Evolutionary conservation across 805 yeast genomes (phyloP).

Genomic region (Candida pseudofarinosa): DNA sequence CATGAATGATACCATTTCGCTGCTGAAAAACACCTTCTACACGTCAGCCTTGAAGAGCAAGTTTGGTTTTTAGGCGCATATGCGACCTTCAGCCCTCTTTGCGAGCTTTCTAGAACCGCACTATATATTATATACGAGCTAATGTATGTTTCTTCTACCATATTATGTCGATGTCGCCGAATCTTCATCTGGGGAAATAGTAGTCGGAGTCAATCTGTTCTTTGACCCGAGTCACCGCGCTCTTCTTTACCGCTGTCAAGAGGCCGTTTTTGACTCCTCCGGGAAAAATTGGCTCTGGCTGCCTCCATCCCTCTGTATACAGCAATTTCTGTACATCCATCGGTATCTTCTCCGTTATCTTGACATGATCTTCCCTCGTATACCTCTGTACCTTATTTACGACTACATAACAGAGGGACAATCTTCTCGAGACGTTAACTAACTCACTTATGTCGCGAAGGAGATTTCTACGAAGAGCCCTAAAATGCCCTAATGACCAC

Average conservation of each 20-base stretch:
- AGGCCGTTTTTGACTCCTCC: too few relatives aligned
- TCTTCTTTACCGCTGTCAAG: too few relatives aligned
- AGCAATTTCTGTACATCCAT: neutral
- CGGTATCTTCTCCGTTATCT: neutral
- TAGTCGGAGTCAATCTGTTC: too few relatives aligned
- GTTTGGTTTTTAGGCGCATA: conserved; percentile 40
- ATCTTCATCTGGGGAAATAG: too few relatives aligned
- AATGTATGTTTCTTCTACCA: neutral
- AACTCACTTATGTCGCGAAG: too few relatives aligned
- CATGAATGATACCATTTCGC: conserved; percentile 48
- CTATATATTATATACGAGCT: neutral
- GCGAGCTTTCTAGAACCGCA: neutral
- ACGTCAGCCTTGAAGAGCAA: conserved; percentile 50
- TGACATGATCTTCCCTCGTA: neutral
- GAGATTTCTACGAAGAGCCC: too few relatives aligned
- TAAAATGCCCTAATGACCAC: too few relatives aligned
- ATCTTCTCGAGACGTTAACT: too few relatives aligned
- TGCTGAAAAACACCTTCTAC: conserved; percentile 47
- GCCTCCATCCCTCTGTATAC: neutral
- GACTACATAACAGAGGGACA: too few relatives aligned
- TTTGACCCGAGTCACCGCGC: too few relatives aligned
- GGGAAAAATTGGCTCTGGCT: neutral
- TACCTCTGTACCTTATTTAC: neutral
- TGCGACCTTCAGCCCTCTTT: neutral
- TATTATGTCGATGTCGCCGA: neutral